Evolutionary conservation across 2,329 filamentous ascomycete species (phyloP), one percentile per base, ranked within the genome.

Genomic region (Pseudopithomyces maydicus): DNA sequence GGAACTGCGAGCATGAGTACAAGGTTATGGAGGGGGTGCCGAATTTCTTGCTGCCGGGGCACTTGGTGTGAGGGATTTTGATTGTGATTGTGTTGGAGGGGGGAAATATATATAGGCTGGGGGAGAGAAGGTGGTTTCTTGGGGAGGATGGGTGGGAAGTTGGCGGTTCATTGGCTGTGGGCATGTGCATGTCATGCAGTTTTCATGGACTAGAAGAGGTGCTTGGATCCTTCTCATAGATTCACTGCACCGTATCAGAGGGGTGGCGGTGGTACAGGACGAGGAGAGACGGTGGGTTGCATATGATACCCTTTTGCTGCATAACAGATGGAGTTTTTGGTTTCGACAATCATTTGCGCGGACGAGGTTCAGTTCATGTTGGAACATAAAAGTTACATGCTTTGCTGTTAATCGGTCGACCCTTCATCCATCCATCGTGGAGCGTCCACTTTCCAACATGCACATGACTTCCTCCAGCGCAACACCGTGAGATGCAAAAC

Each of bases 21-120:
- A 88, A 88, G 57, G 89, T 99, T 61, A 93, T 95, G 74, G 94
- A 99, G 78, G 95, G 95, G 5, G 97, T 98, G 75, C 92, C 92
- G 57, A 98, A 98, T 77, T 99, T 99, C 71, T 79, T 99, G 73
- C 79, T 99, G 66, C 95, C 95, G 12, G 95, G 90, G 69, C 95
- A 99, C 80, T 79, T 99, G 77, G 95, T 93, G 33, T 85, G 56
- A 32, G 11, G 35, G 14, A 36, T 1, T 22, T n/a, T n/a, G n/a
- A n/a, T n/a, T n/a, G n/a, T n/a, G n/a, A n/a, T n/a, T n/a, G n/a
- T n/a, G n/a, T n/a, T n/a, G n/a, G n/a, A n/a, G n/a, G n/a, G n/a
- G n/a, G n/a, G n/a, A n/a, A n/a, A n/a, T n/a, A 7, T 2, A n/a
- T 15, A 17, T 2, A 15, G 8, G 15, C 20, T 12, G 29, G 26